These are phyloP conservation scores for Nematocida parisii DNA, from an alignment of 371 early-diverging fungal genomes.

Conservation along the genomic window DNA sequence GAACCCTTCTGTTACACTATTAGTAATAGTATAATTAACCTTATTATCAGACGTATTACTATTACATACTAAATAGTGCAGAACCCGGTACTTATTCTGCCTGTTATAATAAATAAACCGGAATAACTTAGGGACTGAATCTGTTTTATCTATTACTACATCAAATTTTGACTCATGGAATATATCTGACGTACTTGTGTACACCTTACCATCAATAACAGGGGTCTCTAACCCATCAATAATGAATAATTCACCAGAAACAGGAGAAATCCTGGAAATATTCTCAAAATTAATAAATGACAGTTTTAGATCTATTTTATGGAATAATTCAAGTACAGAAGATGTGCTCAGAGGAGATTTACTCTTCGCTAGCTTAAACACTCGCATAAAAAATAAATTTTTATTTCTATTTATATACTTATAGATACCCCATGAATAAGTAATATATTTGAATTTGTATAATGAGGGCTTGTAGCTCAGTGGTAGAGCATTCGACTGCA, in stretches of 20 bases:
- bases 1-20: background rate
- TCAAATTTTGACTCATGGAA: slow-evolving; percentile 52
- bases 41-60: background rate
- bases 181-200: slow-evolving; percentile 13
- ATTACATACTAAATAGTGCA: slow-evolving; percentile 51
- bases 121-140: slow-evolving; percentile 6
- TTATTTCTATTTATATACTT: background rate
- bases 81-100: slow-evolving; percentile 15
- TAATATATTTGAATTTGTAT: background rate
- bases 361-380: slow-evolving; percentile 22
- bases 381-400: slow-evolving; percentile 54
- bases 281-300: slow-evolving; percentile 5
- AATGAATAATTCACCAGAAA: slow-evolving; percentile 51
- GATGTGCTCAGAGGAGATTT: slow-evolving; percentile 42
- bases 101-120: slow-evolving; percentile 46
- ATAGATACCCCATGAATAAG: background rate
- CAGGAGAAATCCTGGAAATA: slow-evolving; percentile 9
- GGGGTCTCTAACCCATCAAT: slow-evolving; percentile 29
- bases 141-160: slow-evolving; percentile 39
- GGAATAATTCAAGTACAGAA: slow-evolving; percentile 39
- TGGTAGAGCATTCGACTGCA: slow-evolving; percentile 69
- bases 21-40: background rate
- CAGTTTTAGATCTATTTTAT: slow-evolving; percentile 27
- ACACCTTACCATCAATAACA: slow-evolving; percentile 30
- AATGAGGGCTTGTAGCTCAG: slow-evolving; percentile 65